Percentiles rank a stretch among this genome's conserved stretches.
Evolutionary conservation across 192 early-diverging fungal genomes (phyloP).

Genomic region (Coemansia sp.): DNA sequence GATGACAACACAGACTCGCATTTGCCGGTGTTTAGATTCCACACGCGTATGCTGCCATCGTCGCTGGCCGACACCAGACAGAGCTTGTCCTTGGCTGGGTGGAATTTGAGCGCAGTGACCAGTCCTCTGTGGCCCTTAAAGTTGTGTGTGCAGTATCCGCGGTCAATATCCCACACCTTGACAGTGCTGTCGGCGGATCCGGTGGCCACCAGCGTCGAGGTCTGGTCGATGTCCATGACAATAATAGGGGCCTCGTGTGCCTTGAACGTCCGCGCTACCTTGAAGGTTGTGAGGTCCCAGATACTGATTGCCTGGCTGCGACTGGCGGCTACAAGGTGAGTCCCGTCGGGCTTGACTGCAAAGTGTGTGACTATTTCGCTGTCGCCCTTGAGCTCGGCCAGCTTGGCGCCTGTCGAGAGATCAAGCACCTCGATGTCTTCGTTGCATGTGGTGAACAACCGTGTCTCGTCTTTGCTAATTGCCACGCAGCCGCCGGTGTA

Average conservation of each 20-base stretch:
- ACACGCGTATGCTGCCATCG: conserved; percentile 85
- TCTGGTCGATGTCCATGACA: conserved; percentile 84
- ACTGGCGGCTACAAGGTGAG: conserved; percentile 74
- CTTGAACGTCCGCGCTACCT: conserved; percentile 52
- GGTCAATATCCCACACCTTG: conserved; percentile 93
- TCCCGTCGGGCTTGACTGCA: conserved; percentile 74
- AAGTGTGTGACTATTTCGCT: conserved; percentile 86
- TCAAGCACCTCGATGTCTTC: conserved; percentile 80
- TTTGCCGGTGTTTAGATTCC: conserved; percentile 77
- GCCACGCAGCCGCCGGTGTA: conserved; percentile 87
- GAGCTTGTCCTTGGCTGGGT: conserved; percentile 57
- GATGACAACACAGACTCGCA: conserved; percentile 72
- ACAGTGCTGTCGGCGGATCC: conserved; percentile 94
- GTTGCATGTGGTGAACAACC: conserved; percentile 72
- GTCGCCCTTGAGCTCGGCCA: conserved; percentile 69
- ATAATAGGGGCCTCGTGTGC: conserved; percentile 93
- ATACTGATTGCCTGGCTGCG: conserved; percentile 73
- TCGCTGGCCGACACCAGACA: conserved; percentile 83
- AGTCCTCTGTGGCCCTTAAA: conserved; percentile 91
- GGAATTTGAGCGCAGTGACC: conserved; percentile 81
- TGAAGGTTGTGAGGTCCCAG: conserved; percentile 79
- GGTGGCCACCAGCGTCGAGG: conserved; percentile 91
- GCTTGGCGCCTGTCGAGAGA: conserved; percentile 60
- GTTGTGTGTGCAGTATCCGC: conserved; percentile 92
- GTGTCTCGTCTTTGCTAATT: conserved; percentile 61